phyloP scores from a whole-genome alignment of 306 rosid genomes.

The Dryas octopetala region DNA sequence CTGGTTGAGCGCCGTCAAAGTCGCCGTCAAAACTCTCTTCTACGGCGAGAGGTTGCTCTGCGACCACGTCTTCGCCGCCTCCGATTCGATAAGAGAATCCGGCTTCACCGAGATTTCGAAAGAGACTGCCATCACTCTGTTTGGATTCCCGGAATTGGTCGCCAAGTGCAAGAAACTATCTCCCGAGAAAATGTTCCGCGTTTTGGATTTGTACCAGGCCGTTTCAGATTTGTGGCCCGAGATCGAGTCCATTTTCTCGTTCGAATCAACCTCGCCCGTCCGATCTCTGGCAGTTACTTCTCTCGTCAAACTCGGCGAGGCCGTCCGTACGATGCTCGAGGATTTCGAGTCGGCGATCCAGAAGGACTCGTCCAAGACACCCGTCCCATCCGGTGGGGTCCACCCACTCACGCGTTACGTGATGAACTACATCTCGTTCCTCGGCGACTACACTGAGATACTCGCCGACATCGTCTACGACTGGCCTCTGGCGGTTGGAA shows the following conservation, averaged over 20 bases:
- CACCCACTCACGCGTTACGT: conserved; percentile 97
- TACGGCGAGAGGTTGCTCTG: conserved; percentile 62
- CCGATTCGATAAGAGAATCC: conserved; percentile 44
- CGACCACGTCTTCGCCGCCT: conserved; percentile 45
- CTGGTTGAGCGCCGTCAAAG: conserved; percentile 60
- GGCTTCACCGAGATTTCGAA: conserved; percentile 55
- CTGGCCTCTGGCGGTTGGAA: conserved; percentile 38
- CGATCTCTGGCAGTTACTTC: conserved; percentile 49
- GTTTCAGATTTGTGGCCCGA: conserved; percentile 50
- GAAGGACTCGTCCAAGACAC: conserved; percentile 58
- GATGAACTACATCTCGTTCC: conserved; percentile 70
- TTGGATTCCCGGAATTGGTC: conserved; percentile 73
- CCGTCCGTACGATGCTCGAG: conserved; percentile 43
- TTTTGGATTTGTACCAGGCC: conserved; percentile 65
- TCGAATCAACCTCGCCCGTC: conserved; percentile 51
- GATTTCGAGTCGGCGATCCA: conserved; percentile 74
- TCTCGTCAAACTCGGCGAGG: conserved; percentile 40
- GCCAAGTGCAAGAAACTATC: conserved; percentile 65
- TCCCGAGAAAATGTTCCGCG: conserved; percentile 68
- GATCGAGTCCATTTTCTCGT: conserved; percentile 70
- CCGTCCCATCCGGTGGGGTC: conserved; percentile 67
- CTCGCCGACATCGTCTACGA: conserved; percentile 59
- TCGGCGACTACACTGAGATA: conserved; percentile 53
- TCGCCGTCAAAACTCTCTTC: conserved; percentile 51
- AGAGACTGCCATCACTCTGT: conserved; percentile 56